Conservation (phyloP, 1,284 basidiomycete genomes). For the Boletus sp. region DNA sequence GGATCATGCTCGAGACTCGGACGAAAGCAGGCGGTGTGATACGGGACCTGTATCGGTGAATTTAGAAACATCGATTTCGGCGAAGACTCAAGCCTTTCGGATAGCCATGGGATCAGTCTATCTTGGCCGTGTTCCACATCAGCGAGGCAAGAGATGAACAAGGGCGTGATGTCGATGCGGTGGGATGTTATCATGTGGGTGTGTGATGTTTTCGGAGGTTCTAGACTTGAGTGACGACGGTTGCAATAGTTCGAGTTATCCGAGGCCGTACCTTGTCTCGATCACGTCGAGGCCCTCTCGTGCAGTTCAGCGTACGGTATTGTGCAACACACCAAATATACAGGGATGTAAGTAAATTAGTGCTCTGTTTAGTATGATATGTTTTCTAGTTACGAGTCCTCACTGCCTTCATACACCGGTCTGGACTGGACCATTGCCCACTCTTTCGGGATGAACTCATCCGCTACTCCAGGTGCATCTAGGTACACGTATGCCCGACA, state of each 20-base stretch:
- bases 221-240: not conserved
- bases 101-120: constrained; percentile 43
- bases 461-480: not conserved
- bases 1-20: not conserved
- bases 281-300: constrained; percentile 32
- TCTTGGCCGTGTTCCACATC: constrained; percentile 41
- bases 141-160: constrained; percentile 33
- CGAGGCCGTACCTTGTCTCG: constrained; percentile 22
- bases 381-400: not conserved
- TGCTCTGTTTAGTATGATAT: not conserved
- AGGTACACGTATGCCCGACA: not conserved
- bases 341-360: not conserved
- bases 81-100: constrained; percentile 41
- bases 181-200: constrained; percentile 48
- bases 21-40: no score
- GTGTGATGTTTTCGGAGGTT: not conserved
- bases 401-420: constrained; percentile 16
- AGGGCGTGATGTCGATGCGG: constrained; percentile 30
- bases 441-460: not conserved
- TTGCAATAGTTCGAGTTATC: constrained; percentile 7
- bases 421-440: not conserved
- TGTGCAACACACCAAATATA: not conserved
- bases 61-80: constrained; percentile 31
- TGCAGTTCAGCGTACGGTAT: not conserved
- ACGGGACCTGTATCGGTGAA: constrained; percentile 43